Evolutionary conservation across 129 eudicot species (phyloP).

Genomic region (Tanacetum coccineum): DNA sequence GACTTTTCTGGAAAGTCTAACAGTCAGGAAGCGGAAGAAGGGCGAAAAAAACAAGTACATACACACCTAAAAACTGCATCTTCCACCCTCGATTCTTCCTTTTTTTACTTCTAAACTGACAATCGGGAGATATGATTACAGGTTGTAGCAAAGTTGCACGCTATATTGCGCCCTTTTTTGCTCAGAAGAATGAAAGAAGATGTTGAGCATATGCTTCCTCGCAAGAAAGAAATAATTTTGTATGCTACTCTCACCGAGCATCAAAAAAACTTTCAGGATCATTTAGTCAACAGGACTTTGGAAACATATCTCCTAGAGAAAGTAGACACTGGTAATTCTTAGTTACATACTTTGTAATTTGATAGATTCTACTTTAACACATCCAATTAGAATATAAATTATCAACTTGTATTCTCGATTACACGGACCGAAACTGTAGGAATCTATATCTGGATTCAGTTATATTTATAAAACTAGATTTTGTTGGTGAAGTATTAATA

Average conservation of each 20-base stretch:
- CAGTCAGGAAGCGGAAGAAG: conserved; percentile 81
- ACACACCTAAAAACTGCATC: background rate
- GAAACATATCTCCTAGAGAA: conserved; percentile 58
- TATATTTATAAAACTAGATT: too few relatives aligned
- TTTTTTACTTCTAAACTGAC: background rate
- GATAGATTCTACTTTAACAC: too few relatives aligned
- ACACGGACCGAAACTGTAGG: too few relatives aligned
- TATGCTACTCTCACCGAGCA: conserved; percentile 82
- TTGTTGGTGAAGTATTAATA: too few relatives aligned
- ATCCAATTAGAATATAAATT: too few relatives aligned
- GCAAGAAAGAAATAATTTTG: conserved; percentile 86
- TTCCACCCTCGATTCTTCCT: background rate
- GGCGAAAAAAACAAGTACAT: conserved; percentile 63
- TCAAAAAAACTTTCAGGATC: conserved; percentile 86
- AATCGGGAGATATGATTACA: conserved; percentile 21
- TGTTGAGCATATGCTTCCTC: conserved; percentile 84
- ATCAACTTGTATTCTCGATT: too few relatives aligned
- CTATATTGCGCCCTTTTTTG: conserved; percentile 87
- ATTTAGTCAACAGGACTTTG: conserved; percentile 60
- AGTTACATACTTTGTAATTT: too few relatives aligned
- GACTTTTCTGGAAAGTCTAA: conserved; percentile 84
- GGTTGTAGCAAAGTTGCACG: conserved; percentile 95
- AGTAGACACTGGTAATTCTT: conserved; percentile 43
- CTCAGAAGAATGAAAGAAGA: conserved; percentile 92
- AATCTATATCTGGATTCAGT: too few relatives aligned